Conservation (phyloP, 2,329 filamentous ascomycete species). For the Intubia oerlemansii region DNA sequence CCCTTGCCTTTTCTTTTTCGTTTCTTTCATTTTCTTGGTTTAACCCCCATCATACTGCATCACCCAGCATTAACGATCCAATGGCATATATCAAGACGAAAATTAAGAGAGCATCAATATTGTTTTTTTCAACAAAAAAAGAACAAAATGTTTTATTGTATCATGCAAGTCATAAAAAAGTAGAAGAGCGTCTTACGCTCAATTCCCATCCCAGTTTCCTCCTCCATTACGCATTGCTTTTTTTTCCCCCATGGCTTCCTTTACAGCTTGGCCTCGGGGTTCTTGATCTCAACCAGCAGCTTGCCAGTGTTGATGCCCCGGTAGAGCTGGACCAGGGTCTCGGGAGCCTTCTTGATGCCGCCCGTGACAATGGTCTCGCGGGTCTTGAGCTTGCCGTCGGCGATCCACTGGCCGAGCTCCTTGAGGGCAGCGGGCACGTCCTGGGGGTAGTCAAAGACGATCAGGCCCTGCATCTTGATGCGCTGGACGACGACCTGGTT, state of each 20-base stretch:
- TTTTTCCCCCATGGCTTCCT: no score
- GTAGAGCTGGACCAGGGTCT: constrained; percentile 42
- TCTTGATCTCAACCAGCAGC: constrained; percentile 10
- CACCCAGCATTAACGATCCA: no score
- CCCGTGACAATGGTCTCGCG: constrained; percentile 51
- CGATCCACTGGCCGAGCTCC: constrained; percentile 45
- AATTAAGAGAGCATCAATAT: no score
- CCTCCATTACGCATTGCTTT: no score
- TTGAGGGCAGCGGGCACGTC: constrained; percentile 35
- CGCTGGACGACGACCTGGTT: constrained; percentile 17
- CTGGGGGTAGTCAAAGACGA: constrained; percentile 43
- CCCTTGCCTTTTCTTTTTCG: no score
- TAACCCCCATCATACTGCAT: no score
- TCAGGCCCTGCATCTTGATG: constrained; percentile 46
- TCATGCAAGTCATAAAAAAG: neutral
- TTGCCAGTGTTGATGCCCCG: constrained; percentile 42
- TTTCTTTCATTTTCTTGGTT: no score
- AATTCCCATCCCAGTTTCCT: no score
- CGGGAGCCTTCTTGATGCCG: constrained; percentile 41
- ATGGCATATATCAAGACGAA: no score
- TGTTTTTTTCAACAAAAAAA: neutral
- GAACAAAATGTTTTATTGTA: neutral
- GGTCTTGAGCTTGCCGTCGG: constrained; percentile 48
- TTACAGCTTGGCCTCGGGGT: constrained; percentile 7
- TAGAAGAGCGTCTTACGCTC: no score